Base-by-base conservation (phyloP, 345 rosid genomes). In the Rhodamnia argentea region DNA sequence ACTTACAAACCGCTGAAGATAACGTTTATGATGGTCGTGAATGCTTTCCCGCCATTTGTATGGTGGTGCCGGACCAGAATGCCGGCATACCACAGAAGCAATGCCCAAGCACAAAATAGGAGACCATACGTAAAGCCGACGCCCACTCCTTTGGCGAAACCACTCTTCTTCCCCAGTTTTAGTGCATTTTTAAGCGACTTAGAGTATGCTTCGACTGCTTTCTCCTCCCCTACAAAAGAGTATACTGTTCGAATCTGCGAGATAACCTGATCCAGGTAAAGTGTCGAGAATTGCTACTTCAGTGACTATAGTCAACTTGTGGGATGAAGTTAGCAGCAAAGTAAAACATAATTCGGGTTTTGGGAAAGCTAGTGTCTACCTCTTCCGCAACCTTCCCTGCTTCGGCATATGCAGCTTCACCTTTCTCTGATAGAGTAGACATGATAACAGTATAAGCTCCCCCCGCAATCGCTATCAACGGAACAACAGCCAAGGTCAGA, bases 1-100 rank as follows among this genome's bases (percentile, higher is more conserved):
- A 91, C 98, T 94, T 93, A 96, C 96, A 96, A 92, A 88, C 99
- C 98, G 60, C 98, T 93, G 40, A 89, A 92, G 85, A 96, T 91
- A 90, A 94, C 98, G 86, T 93, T 94, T 83, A 94, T 90, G 57
- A 95, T 94, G 10, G 96, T 92, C 52, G 98, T 92, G 87, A 96
- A 95, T 14, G 98, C 95, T 88, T 93, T 93, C 52, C 93, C 98
- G 27, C 98, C 98, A 59, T 92, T 92, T 13, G 94, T 92, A 87
- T 89, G 86, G 18, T 90, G 91, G 56, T 94, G 96, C 85, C 97
- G 91, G 57, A 96, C 95, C 47, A 96, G 96, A 51, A 90, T 60
- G 87, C 99, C 86, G 74, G 96, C 92, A 87, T 95, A 96, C 98
- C 98, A 95, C 76, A 95, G 93, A 85, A 94, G 95, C 88, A 93